These are phyloP conservation scores for Hysterangium stoloniferum DNA, from an alignment of 768 basidiomycete genomes.

Conservation along the genomic window DNA sequence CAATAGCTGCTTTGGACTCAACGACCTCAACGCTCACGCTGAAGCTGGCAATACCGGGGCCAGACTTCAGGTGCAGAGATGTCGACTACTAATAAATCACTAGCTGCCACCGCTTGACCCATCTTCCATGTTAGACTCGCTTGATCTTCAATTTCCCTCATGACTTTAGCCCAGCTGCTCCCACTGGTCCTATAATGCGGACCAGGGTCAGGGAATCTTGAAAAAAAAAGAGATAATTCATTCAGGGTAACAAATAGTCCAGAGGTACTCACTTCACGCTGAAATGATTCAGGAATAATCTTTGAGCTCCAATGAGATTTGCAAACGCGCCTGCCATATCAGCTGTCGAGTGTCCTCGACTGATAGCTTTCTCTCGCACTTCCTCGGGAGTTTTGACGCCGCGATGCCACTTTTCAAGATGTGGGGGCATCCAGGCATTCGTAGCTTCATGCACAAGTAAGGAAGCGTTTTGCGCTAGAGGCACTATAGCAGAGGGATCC, in stretches of 20 bases:
- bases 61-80: constrained; percentile 16
- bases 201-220: constrained; percentile 41
- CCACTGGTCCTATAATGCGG: constrained; percentile 25
- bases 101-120: constrained; percentile 29
- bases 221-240: background rate
- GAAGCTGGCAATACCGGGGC: no score
- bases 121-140: constrained; percentile 54
- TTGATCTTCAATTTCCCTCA: constrained; percentile 54
- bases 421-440: constrained; percentile 57
- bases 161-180: constrained; percentile 34
- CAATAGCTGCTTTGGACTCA: no score
- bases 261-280: constrained; percentile 46
- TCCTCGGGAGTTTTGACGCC: constrained; percentile 32
- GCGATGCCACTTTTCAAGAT: constrained; percentile 42
- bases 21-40: no score
- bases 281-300: constrained; percentile 72
- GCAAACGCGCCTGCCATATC: constrained; percentile 75
- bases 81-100: constrained; percentile 17
- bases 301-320: constrained; percentile 45
- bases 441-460: constrained; percentile 86
- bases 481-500: constrained; percentile 52
- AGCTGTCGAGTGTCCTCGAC: constrained; percentile 72
- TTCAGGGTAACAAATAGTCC: background rate
- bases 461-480: constrained; percentile 56
- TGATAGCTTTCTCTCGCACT: constrained; percentile 53